Base-by-base conservation (phyloP, 2,329 filamentous ascomycete species). In the Aaosphaeria pasadenensis region DNA sequence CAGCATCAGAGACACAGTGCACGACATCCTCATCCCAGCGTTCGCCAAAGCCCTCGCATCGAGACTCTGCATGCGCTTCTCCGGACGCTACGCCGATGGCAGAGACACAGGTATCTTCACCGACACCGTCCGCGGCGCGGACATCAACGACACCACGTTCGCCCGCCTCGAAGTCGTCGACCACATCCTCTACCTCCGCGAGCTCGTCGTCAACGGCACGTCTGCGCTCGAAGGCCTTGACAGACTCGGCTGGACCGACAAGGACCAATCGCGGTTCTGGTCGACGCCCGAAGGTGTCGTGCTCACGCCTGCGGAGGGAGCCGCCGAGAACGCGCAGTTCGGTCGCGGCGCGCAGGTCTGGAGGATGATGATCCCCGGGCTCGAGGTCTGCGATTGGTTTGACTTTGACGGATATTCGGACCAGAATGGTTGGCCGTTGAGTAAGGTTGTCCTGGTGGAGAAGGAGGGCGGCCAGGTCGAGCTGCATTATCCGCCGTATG, bases 321-420 rank as follows among this genome's bases (percentile, higher is more conserved):
- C 45, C 5, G 57, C 52, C 4, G 63, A 64, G 46, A 50, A 44
- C 9, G 55, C 45, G 1, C 47, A 61, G 39, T 64, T 63, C 47
- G 61, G 62, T 3, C 42, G 55, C 7, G 53, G 59, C 4, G 51
- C 57, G 24, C 62, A 63, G 30, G 54, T 64, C 1, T 66, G 60
- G 56, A 52, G 64, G 11, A 58, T 65, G 51, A 55, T 58, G 3
- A 50, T 57, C 11, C 58, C 62, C 11, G 63, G 58, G 4, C 43
- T 60, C 33, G 55, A 58, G 6, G 39, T 42, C 6, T 67, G 64
- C 41, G 58, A 67, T 43, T 67, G 61, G 59, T 65, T 60, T 46
- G 64, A 67, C 41, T 66, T 62, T 35, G 64, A 66, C 46, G 60
- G 59, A 6, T 65, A 64, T 43, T 59, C 61, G n/a, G 63, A 66